Percentiles rank a stretch among this genome's conserved stretches.
Evolutionary conservation across 371 early-diverging fungal species (phyloP).

Genomic region (Syncephalis fuscata): DNA sequence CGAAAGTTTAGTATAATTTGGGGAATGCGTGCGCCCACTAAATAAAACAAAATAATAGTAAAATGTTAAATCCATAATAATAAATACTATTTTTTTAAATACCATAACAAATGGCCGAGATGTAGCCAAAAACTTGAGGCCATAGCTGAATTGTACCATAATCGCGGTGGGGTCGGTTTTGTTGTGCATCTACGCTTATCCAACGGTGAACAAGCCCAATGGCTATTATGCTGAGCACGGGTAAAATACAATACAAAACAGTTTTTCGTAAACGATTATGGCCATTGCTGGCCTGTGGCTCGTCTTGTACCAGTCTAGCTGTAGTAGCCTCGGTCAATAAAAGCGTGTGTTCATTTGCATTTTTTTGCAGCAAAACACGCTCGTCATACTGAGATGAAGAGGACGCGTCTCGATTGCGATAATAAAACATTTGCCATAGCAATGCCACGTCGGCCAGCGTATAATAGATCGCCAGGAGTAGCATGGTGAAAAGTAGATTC

Average conservation of each 20-base stretch:
- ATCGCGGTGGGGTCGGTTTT: no score
- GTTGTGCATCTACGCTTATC: no score
- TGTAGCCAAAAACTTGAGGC: constrained; percentile 29
- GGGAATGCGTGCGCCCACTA: constrained; percentile 45
- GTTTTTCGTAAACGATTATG: no score
- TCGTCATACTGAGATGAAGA: background rate
- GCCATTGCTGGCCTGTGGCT: no score
- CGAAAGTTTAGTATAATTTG: constrained; percentile 62
- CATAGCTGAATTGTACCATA: background rate
- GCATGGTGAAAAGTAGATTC: constrained; percentile 49
- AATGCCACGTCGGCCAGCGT: constrained; percentile 13
- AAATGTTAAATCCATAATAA: no score
- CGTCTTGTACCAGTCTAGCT: no score
- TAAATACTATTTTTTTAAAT: background rate
- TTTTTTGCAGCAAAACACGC: background rate
- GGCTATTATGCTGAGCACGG: no score
- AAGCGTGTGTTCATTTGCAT: no score
- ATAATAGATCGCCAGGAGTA: constrained; percentile 20
- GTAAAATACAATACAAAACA: no score
- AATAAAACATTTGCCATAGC: background rate
- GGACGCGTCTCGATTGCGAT: background rate
- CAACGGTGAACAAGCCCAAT: no score
- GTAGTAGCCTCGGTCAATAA: no score
- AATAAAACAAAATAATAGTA: no score
- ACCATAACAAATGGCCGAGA: constrained; percentile 30